Conservation (phyloP, 176 grass and related monocot genomes). For the Alloteropsis semialata region DNA sequence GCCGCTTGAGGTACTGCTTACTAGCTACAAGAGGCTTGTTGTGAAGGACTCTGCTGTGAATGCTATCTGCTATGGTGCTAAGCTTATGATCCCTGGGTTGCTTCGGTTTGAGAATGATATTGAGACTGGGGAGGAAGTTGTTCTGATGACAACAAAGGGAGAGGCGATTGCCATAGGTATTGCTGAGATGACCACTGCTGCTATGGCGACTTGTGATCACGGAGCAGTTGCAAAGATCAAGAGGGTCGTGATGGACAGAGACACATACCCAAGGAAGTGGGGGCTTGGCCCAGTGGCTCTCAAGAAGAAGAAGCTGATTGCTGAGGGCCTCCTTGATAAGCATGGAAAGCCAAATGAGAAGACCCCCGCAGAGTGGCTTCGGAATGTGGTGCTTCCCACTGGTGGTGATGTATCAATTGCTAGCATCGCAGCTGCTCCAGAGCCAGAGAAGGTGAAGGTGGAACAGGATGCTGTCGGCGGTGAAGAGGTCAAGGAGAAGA, state of each 20-base stretch:
- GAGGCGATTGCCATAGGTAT: conserved; percentile 90
- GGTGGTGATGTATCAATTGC: conserved; percentile 79
- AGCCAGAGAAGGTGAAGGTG: conserved; percentile 48
- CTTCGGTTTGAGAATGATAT: conserved; percentile 93
- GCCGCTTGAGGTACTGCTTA: conserved; percentile 84
- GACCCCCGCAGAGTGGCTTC: conserved; percentile 72
- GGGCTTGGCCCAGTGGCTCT: conserved; percentile 76
- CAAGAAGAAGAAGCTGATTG: conserved; percentile 83
- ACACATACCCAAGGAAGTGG: conserved; percentile 94
- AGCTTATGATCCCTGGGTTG: conserved; percentile 94
- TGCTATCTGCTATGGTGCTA: conserved; percentile 96
- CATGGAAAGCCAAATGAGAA: conserved; percentile 92
- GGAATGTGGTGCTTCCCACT: conserved; percentile 69
- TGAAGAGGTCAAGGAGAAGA: conserved; percentile 61
- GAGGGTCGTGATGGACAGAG: conserved; percentile 96
- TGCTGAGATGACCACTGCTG: conserved; percentile 89
- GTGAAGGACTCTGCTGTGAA: conserved; percentile 94
- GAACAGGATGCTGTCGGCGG: not conserved
- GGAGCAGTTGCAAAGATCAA: conserved; percentile 76
- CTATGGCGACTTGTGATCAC: conserved; percentile 94
- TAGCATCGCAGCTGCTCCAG: conserved; percentile 67
- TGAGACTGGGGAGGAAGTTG: conserved; percentile 85
- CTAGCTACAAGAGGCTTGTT: conserved; percentile 96
- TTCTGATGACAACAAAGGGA: conserved; percentile 92
- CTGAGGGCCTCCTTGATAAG: conserved; percentile 73